Conservation (phyloP, 2,329 filamentous ascomycete genomes). For the Orbilia blumenaviensis region DNA sequence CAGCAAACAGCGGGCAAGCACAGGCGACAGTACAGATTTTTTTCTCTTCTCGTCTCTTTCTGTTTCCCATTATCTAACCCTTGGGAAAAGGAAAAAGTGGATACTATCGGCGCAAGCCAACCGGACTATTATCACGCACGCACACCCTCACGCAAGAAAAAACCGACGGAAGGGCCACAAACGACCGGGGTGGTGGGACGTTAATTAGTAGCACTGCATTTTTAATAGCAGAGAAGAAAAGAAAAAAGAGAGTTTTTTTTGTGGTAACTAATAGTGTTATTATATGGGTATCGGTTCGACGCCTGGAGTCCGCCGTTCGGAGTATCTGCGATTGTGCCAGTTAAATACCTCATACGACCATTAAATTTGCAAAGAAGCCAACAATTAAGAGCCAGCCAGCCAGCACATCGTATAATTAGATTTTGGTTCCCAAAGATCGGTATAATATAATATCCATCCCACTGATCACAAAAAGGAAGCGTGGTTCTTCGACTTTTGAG, state of each 20-base stretch:
- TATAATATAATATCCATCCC: no score
- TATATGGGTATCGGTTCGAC: constrained; percentile 45
- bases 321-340: constrained; percentile 36
- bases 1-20: constrained; percentile 4
- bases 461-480: no score
- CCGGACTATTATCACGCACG: constrained; percentile 53
- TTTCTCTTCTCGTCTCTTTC: background rate
- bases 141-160: constrained; percentile 14
- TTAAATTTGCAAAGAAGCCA: no score
- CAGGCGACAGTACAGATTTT: constrained; percentile 8
- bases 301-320: constrained; percentile 38
- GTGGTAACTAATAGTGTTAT: background rate
- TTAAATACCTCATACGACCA: constrained; percentile 53
- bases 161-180: background rate
- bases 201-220: background rate
- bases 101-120: constrained; percentile 29
- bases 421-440: background rate
- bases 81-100: constrained; percentile 29
- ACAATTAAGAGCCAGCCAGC: background rate
- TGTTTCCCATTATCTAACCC: background rate
- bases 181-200: background rate
- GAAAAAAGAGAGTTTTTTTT: background rate
- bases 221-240: background rate
- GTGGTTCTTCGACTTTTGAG: no score
- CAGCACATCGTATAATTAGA: constrained; percentile 12